phyloP scores from a whole-genome alignment of 805 yeast species.

The Clavispora phyllophila region DNA sequence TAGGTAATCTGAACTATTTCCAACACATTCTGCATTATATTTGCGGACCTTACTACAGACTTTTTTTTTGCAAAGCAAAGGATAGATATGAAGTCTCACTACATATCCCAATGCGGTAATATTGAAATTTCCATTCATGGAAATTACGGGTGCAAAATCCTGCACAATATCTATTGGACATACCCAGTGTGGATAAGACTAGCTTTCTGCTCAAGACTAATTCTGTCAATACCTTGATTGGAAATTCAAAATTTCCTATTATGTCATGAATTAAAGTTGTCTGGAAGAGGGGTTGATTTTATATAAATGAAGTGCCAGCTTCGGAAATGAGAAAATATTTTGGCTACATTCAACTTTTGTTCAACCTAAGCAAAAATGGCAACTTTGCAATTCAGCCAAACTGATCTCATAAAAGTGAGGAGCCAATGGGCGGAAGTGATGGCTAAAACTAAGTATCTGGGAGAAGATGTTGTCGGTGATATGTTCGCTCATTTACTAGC shows the following conservation, averaged over 20 bases:
- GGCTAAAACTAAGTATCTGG: constrained; percentile 24
- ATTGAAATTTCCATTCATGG: background rate
- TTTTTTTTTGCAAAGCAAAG: no score
- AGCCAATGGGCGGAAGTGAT: constrained; percentile 32
- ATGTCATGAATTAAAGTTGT: background rate
- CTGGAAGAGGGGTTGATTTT: background rate
- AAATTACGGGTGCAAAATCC: constrained; percentile 1
- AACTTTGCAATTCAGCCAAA: constrained; percentile 5
- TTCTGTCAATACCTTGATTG: background rate
- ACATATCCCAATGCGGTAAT: background rate
- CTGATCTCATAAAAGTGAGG: constrained; percentile 20
- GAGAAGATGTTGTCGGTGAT: constrained; percentile 25
- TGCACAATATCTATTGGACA: background rate
- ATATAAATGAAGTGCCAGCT: background rate
- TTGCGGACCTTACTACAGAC: no score
- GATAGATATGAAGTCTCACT: background rate
- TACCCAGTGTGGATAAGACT: background rate
- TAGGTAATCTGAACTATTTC: background rate
- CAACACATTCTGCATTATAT: background rate
- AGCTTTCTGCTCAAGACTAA: background rate
- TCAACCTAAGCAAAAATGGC: constrained; percentile 3
- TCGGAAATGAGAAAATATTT: background rate
- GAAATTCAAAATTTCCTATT: background rate
- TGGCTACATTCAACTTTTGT: background rate
- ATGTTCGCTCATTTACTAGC: constrained; percentile 31